Evolutionary conservation across 306 rosid genomes (phyloP), one percentile per base, ranked within the genome.

Genomic region (Vigna reflexopilosa): DNA sequence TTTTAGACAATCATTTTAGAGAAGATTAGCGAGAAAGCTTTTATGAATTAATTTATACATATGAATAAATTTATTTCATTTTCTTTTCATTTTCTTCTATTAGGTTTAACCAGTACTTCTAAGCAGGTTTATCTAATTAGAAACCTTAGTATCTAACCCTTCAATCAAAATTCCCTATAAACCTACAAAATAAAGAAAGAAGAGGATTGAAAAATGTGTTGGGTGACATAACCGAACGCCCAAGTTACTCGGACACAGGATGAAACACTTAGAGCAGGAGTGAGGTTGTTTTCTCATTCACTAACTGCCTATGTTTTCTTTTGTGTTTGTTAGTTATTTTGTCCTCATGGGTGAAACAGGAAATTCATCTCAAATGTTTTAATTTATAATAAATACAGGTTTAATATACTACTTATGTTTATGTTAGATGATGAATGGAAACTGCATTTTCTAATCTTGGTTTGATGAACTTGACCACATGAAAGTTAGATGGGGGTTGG

Each of bases 251-350:
- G 15, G 47, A 7, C 47, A 9, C 47, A 42, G 47, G 13, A 9
- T 42, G 47, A 42, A 42, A 9, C 3, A 2, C 47, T 42, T 42
- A 9, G 54, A 14, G 8, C 19, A n/a, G 62, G 63, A 49, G 28
- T 70, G 75, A 70, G 66, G 77, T 72, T 51, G 30, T 72, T 34
- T 36, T 20, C 52, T 7, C 7, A 54, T 52, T 54, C 63, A 16
- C 52, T 9, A 40, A 40, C 45, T 9, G 45, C 45, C 11, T 40
- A 7, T 8, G 45, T 8, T 44, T 44, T 20, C 22, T 20, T 44
- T 42, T 26, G 13, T 42, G 48, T 2, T 42, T 42, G 48, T 9
- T 34, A 44, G 14, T 44, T 7, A 44, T 11, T 9, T 3, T 44
- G 4, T 44, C 22, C 40, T 69, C 14, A 4, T 5, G 2, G 34